Base-by-base conservation (phyloP, 2,329 filamentous ascomycete genomes). In the Truncatella angustata region DNA sequence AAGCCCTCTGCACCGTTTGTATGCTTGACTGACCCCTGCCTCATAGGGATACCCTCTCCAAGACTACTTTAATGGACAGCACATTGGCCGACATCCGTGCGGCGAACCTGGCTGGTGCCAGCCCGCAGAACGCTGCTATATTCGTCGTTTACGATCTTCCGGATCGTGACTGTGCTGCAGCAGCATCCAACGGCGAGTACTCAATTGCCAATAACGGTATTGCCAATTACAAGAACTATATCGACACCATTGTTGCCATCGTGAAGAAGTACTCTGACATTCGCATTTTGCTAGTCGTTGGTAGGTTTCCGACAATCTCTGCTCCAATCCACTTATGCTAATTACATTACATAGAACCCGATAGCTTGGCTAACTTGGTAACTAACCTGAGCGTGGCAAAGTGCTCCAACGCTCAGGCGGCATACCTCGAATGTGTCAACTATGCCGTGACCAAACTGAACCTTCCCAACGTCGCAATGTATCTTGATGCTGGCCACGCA, bases 81-180 rank as follows among this genome's bases (percentile, higher is more conserved):
- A 78, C 75, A 16, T 69, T 83, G 20, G 65, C 62, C n/a, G 69
- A 76, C 23, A 74, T 77, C 49, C 67, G 66, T 39, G 61, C 63
- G 16, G 69, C 67, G 2, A 75, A 73, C 56, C 55, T 65, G 43
- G 64, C 61, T 5, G 69, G 69, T n/a, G 71, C 63, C 45, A 68
- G 62, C 54, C 64, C 67, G 28, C 64, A 70, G 5, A 75, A 78
- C 53, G 75, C 72, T 10, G 78, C 72, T 4, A 70, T 75, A 46
- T 73, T 82, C 40, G 79, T 82, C 49, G 74, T 84, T 51, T 83
- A 83, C 61, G 74, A 83, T 63, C 73, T 83, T 3, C 80, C 80
- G 11, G 78, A 81, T 60, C 77, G 80, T 63, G 80, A 83, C 68
- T 84, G 80, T 59, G 73, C 79, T 24, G 79, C 80, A 4, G 73